Evolutionary conservation across 768 basidiomycete genomes (phyloP), one percentile per base, ranked within the genome.

Genomic region (Rhodotorula diobovata): DNA sequence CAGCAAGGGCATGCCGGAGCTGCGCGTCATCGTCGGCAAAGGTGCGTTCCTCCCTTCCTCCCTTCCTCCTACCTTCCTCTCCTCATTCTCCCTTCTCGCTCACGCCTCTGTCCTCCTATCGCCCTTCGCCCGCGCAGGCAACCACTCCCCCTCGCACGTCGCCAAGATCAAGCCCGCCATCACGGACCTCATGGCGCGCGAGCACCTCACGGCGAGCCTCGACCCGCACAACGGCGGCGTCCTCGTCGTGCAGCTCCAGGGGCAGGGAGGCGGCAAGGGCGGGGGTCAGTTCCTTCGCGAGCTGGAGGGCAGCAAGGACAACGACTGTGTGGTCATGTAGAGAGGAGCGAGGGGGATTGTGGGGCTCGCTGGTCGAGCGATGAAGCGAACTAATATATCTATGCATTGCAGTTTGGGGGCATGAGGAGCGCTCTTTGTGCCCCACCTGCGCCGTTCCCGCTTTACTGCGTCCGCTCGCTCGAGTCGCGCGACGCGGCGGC

Each of bases 151-250:
- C 37, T 84, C 85, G 7, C 87, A 88, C 57, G 83, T 85, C 12
- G 89, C 90, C 0, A 98, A 95, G 82, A 84, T 97, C 77, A 93
- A 89, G 78, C 95, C 94, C 43, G 94, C 93, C 12, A 88, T 98
- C 61, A 89, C 91, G 79, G 88, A 89, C 48, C 82, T 95, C 61
- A 90, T 95, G 86, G 82, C 84, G 74, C 91, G 89, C 90, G 79
- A 74, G 60, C 60, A 85, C 66, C 83, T 97, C 43, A 82, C 84
- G 16, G 88, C 90, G 0, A 83, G 87, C 66, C 80, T 91, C 14
- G 94, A 97, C 81, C 88, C 89, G 0, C 79, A 85, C 39, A 97
- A 98, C 75, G 79, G 85, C 0, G 94, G 95, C 9, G 91, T 98
- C 2, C 83, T 98, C 21, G 82, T 95, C 63, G 91, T 93, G 4